Evolutionary conservation across 2,329 filamentous ascomycete species (phyloP).

Genomic region (Dothideomycetes sp.): DNA sequence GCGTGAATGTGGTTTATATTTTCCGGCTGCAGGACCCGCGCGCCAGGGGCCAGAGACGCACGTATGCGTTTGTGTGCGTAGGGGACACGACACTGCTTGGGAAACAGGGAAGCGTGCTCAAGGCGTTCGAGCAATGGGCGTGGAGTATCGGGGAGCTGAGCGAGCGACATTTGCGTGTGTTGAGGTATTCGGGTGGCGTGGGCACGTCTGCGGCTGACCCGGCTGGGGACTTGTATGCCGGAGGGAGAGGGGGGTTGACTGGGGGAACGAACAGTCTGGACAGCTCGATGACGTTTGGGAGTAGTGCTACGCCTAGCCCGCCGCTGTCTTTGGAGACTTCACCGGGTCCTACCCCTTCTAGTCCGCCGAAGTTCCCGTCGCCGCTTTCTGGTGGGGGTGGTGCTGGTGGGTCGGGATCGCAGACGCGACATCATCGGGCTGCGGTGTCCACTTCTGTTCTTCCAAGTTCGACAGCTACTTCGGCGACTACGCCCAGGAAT

Average conservation of each 20-base stretch:
- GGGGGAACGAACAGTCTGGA: not conserved
- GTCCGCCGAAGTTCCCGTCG: not conserved
- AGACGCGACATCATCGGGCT: not conserved
- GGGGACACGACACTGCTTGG: slow-evolving; percentile 1
- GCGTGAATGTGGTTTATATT: slow-evolving; percentile 5
- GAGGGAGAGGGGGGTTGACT: too few relatives aligned
- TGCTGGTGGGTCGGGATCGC: too few relatives aligned
- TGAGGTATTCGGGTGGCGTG: not conserved
- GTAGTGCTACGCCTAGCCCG: slow-evolving; percentile 4
- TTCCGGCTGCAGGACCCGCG: slow-evolving; percentile 7
- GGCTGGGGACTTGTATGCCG: too few relatives aligned
- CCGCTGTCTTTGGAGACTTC: slow-evolving; percentile 6
- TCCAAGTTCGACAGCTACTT: not conserved
- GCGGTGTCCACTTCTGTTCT: not conserved
- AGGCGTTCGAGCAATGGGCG: slow-evolving; percentile 7
- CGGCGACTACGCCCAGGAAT: not conserved
- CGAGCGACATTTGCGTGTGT: not conserved
- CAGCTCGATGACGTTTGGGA: not conserved
- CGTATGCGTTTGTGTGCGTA: slow-evolving; percentile 6
- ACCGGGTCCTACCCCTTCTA: slow-evolving; percentile 1
- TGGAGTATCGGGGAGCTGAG: slow-evolving; percentile 1
- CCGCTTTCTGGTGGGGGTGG: not conserved
- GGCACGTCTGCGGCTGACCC: not conserved
- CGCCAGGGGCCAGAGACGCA: slow-evolving; percentile 6
- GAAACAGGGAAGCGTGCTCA: slow-evolving; percentile 2